Evolutionary conservation across 2,329 filamentous ascomycete species (phyloP).

Genomic region (Fusarium avenaceum): DNA sequence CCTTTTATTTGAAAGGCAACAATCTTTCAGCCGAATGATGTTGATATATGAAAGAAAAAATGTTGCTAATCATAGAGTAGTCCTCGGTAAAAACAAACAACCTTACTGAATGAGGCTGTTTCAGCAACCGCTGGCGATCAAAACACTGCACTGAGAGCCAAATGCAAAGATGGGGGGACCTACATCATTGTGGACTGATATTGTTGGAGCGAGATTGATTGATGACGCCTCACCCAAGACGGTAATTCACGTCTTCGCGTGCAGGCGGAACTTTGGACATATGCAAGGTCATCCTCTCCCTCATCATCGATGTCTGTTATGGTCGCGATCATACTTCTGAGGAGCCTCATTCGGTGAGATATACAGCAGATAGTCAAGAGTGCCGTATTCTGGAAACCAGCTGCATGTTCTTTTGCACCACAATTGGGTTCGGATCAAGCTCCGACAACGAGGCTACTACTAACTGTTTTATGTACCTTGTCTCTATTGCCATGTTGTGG

Average conservation of each 20-base stretch:
- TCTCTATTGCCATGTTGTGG: background rate
- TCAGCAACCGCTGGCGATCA: background rate
- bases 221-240: slow-evolving; percentile 46
- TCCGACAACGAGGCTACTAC: slow-evolving; percentile 18
- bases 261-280: slow-evolving; percentile 35
- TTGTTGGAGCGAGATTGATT: slow-evolving; percentile 44
- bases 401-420: background rate
- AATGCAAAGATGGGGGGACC: slow-evolving; percentile 22
- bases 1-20: background rate
- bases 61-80: background rate
- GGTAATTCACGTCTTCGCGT: slow-evolving; percentile 34
- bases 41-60: slow-evolving; percentile 1
- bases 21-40: background rate
- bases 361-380: background rate
- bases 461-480: slow-evolving; percentile 5
- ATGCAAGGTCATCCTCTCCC: slow-evolving; percentile 35
- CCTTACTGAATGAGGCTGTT: background rate
- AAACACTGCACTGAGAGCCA: slow-evolving; percentile 4
- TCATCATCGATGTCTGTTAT: slow-evolving; percentile 16
- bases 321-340: slow-evolving; percentile 6
- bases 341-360: background rate
- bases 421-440: slow-evolving; percentile 8
- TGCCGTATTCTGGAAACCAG: background rate
- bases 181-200: slow-evolving; percentile 51
- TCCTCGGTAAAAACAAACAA: background rate